phyloP scores from a whole-genome alignment of 2,329 filamentous ascomycete species.

The Cercospora canescens region DNA sequence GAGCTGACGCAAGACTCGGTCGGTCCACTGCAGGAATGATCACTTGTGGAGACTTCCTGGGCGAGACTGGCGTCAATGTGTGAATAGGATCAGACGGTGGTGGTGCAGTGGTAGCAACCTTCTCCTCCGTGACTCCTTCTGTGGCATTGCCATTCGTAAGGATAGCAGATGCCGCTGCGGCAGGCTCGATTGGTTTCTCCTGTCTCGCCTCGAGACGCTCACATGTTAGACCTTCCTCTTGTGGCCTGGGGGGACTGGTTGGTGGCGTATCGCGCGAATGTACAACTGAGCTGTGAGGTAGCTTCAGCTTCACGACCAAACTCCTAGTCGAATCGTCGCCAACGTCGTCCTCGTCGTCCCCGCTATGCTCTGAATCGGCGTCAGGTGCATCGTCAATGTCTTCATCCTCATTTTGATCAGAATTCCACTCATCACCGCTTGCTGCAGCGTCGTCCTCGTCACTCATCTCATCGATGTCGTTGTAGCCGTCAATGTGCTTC shows the following conservation, averaged over 20 bases:
- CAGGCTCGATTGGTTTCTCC: neutral
- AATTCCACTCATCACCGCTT: conserved; percentile 67
- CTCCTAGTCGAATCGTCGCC: conserved; percentile 43
- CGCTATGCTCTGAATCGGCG: conserved; percentile 50
- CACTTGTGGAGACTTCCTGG: conserved; percentile 13
- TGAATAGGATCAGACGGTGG: conserved; percentile 6
- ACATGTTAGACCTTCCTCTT: conserved; percentile 3
- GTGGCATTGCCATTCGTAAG: neutral
- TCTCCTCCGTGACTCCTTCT: neutral
- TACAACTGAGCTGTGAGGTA: conserved; percentile 17
- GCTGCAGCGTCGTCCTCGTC: conserved; percentile 61
- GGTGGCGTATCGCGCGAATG: conserved; percentile 21
- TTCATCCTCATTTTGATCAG: conserved; percentile 68
- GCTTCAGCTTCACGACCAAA: conserved; percentile 70
- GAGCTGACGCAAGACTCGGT: neutral
- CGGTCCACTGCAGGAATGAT: conserved; percentile 5
- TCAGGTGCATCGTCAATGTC: conserved; percentile 48
- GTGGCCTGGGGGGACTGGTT: conserved; percentile 20
- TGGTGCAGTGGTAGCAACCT: neutral
- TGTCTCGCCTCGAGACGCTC: neutral
- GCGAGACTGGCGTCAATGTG: conserved; percentile 11
- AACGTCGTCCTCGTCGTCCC: conserved; percentile 38
- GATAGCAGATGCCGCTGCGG: neutral
- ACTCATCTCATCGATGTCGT: conserved; percentile 63
- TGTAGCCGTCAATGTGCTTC: conserved; percentile 55